phyloP scores from a whole-genome alignment of 495 filamentous ascomycete species.

The Poronia punctata region DNA sequence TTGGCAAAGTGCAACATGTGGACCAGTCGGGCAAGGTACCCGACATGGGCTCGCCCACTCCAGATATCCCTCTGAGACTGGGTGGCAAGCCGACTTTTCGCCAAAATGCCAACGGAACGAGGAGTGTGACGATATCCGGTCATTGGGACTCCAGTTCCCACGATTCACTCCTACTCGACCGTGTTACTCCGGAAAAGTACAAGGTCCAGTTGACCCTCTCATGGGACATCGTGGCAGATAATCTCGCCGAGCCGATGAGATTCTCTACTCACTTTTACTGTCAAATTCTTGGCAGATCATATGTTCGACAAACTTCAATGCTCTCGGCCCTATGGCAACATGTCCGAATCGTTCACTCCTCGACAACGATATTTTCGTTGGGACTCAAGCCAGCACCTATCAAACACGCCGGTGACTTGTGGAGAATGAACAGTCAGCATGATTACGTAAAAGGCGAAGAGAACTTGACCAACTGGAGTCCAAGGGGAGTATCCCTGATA shows the following conservation, averaged over 20 bases:
- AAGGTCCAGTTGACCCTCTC: slow-evolving; percentile 79
- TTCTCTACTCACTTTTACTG: slow-evolving; percentile 74
- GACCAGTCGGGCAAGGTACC: slow-evolving; percentile 80
- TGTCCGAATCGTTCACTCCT: slow-evolving; percentile 78
- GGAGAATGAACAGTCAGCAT: slow-evolving; percentile 92
- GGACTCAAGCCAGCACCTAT: slow-evolving; percentile 80
- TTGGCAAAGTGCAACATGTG: slow-evolving; percentile 72
- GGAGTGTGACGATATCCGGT: slow-evolving; percentile 72
- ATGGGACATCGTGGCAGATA: slow-evolving; percentile 75
- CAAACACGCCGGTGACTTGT: slow-evolving; percentile 85
- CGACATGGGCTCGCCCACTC: slow-evolving; percentile 60
- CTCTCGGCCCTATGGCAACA: slow-evolving; percentile 83
- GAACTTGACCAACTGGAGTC: slow-evolving; percentile 71
- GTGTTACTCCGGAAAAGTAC: slow-evolving; percentile 83
- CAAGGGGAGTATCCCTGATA: slow-evolving; percentile 80
- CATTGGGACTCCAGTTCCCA: slow-evolving; percentile 98
- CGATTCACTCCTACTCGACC: slow-evolving; percentile 79
- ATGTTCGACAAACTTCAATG: slow-evolving; percentile 75
- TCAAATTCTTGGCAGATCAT: slow-evolving; percentile 78
- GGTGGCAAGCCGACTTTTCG: slow-evolving; percentile 66
- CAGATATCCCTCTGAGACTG: slow-evolving; percentile 71
- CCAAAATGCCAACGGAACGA: slow-evolving; percentile 83
- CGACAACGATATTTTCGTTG: slow-evolving; percentile 75
- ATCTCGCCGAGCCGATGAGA: slow-evolving; percentile 71
- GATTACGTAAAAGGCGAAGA: slow-evolving; percentile 96